Evolutionary conservation across 768 basidiomycete genomes (phyloP).

Genomic region (Xerocomus spinulosus): DNA sequence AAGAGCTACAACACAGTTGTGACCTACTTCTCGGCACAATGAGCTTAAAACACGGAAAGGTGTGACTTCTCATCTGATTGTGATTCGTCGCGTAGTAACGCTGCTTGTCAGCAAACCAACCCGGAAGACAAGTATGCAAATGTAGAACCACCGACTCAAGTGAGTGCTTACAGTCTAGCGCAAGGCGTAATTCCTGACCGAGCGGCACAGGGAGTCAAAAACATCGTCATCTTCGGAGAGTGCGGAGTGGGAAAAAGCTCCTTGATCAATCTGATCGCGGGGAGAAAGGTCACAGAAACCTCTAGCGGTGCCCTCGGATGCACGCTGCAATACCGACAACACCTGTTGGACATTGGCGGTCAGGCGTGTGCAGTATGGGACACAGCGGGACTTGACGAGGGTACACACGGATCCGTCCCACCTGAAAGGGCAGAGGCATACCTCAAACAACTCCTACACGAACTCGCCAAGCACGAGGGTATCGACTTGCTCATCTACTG

Average conservation of each 20-base stretch:
- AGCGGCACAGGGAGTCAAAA: constrained; percentile 20
- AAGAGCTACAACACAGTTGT: constrained; percentile 2
- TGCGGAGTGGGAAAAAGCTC: constrained; percentile 42
- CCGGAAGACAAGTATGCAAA: background rate
- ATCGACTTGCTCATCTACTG: constrained; percentile 40
- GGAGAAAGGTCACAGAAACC: constrained; percentile 19
- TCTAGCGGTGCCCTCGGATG: constrained; percentile 34
- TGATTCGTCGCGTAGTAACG: constrained; percentile 8
- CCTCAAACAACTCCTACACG: constrained; percentile 33
- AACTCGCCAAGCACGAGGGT: constrained; percentile 32
- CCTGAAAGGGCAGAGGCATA: constrained; percentile 29
- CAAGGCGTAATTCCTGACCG: background rate
- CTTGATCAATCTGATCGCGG: constrained; percentile 39
- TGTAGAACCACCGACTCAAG: constrained; percentile 2
- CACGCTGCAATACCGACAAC: constrained; percentile 30
- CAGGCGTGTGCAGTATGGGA: constrained; percentile 30
- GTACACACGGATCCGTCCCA: constrained; percentile 21
- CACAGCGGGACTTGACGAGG: constrained; percentile 33
- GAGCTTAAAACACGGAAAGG: constrained; percentile 13
- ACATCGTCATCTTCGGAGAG: constrained; percentile 42
- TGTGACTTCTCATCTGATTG: constrained; percentile 1
- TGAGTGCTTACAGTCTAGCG: constrained; percentile 4
- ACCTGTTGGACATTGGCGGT: constrained; percentile 19
- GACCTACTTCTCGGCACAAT: no score
- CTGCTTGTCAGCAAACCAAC: constrained; percentile 3